Percentiles rank a stretch among this genome's conserved stretches.
phyloP scores from a whole-genome alignment of 2,329 filamentous ascomycete genomes.

The Exserohilum turcica region DNA sequence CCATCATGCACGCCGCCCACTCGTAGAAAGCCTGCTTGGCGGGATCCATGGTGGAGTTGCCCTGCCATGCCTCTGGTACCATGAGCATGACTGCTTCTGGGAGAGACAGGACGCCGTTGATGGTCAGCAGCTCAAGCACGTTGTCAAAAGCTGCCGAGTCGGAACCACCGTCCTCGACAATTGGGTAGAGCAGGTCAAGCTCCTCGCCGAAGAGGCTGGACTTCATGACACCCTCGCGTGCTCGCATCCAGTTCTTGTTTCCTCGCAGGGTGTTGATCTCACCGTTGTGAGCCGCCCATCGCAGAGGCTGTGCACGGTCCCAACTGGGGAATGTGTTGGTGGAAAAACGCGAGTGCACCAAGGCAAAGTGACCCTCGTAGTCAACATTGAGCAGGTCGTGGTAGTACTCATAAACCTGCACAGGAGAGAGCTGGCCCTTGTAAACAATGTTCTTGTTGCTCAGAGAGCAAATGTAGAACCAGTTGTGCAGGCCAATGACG shows the following conservation, averaged over 20 bases:
- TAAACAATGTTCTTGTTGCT: constrained; percentile 99
- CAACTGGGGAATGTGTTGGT: constrained; percentile 98
- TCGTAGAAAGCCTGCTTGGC: constrained; percentile 98
- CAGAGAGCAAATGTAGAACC: constrained; percentile 97
- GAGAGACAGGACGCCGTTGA: constrained; percentile 93
- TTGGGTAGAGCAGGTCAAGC: constrained; percentile 86
- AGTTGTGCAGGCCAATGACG: constrained; percentile 93
- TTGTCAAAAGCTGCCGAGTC: constrained; percentile 98
- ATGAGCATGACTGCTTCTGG: constrained; percentile 98
- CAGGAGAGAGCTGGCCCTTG: constrained; percentile 92
- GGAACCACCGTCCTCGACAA: constrained; percentile 94
- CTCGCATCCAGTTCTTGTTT: constrained; percentile 99
- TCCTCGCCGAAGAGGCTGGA: constrained; percentile 92
- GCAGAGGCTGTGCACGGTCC: constrained; percentile 93
- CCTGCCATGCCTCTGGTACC: constrained; percentile 98
- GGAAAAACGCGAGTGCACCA: constrained; percentile 96
- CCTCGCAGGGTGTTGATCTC: constrained; percentile 97
- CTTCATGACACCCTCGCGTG: constrained; percentile 91
- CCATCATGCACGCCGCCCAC: constrained; percentile 98
- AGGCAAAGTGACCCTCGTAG: constrained; percentile 94
- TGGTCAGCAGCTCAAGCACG: constrained; percentile 88
- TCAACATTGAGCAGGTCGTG: constrained; percentile 96
- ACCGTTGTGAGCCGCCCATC: constrained; percentile 98
- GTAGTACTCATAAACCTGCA: constrained; percentile 98
- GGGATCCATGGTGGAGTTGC: constrained; percentile 87